phyloP scores from a whole-genome alignment of 1,284 basidiomycete species.

The Tylopilus orsonianus region DNA sequence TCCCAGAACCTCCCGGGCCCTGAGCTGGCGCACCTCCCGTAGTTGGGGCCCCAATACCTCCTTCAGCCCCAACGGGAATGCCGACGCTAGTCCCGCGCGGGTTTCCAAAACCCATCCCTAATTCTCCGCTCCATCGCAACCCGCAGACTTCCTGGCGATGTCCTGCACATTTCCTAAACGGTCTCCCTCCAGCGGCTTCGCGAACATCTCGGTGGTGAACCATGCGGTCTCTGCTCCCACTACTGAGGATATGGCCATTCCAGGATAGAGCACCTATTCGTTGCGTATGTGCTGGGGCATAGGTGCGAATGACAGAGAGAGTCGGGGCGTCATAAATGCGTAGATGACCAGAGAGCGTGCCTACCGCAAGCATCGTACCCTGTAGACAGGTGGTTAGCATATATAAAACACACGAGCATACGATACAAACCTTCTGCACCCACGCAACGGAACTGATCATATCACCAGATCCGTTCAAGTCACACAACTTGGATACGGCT shows the following conservation, averaged over 20 bases:
- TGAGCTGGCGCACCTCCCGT: constrained; percentile 27
- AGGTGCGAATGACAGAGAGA: constrained; percentile 77
- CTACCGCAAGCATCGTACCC: constrained; percentile 89
- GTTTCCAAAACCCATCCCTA: constrained; percentile 30
- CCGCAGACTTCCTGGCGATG: constrained; percentile 98
- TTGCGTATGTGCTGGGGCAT: constrained; percentile 83
- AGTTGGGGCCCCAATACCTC: constrained; percentile 23
- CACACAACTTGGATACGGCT: constrained; percentile 89
- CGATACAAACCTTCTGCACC: constrained; percentile 75
- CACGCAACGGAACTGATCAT: constrained; percentile 86
- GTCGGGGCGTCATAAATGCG: constrained; percentile 95
- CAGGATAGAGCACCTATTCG: constrained; percentile 94
- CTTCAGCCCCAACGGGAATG: constrained; percentile 17
- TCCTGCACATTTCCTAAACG: constrained; percentile 76
- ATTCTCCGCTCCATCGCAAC: constrained; percentile 78
- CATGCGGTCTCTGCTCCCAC: constrained; percentile 88
- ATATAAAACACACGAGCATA: constrained; percentile 26
- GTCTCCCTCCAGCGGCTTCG: constrained; percentile 57
- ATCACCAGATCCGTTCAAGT: constrained; percentile 64
- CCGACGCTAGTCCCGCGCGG: constrained; percentile 21
- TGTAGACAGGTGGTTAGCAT: constrained; percentile 30
- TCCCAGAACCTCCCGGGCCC: constrained; percentile 36
- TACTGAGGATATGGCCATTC: constrained; percentile 87
- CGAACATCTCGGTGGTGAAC: constrained; percentile 94
- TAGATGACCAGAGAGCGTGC: constrained; percentile 83